phyloP scores from a whole-genome alignment of 768 basidiomycete genomes.

The Austroboletus eburneus region DNA sequence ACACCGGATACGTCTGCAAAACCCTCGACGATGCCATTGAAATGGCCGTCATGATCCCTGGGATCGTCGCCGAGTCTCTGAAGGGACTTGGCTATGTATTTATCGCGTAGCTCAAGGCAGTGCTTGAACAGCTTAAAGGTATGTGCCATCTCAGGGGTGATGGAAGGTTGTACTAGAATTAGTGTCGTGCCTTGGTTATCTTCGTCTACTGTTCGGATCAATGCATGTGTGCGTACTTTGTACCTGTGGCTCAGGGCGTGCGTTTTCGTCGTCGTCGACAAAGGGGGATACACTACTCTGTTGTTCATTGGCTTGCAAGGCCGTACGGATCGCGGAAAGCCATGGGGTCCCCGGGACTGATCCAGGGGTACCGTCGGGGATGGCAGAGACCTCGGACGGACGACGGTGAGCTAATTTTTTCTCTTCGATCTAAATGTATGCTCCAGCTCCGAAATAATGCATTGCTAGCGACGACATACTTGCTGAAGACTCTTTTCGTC shows the following conservation, averaged over 20 bases:
- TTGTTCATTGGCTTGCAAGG: conserved; percentile 19
- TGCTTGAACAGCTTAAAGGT: conserved; percentile 72
- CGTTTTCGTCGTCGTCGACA: conserved; percentile 36
- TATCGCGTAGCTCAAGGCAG: conserved; percentile 91
- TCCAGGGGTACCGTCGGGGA: conserved; percentile 19
- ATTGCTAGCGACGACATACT: conserved; percentile 38
- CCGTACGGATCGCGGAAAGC: conserved; percentile 33
- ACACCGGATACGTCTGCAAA: conserved; percentile 63
- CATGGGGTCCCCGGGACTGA: conserved; percentile 40
- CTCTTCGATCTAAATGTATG: conserved; percentile 60
- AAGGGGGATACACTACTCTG: conserved; percentile 15
- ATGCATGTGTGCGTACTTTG: conserved; percentile 25
- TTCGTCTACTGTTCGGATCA: neutral
- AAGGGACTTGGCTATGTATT: conserved; percentile 84
- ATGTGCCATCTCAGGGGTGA: conserved; percentile 43
- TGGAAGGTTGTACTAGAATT: conserved; percentile 20
- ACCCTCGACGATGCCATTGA: conserved; percentile 62
- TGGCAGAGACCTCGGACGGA: conserved; percentile 46
- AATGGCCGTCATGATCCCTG: conserved; percentile 79
- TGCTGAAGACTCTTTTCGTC: conserved; percentile 77
- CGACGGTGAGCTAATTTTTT: conserved; percentile 66
- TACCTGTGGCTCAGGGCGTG: conserved; percentile 27
- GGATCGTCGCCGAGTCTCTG: conserved; percentile 97
- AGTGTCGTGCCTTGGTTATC: conserved; percentile 3
- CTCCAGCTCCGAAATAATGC: conserved; percentile 1